Conservation (phyloP, 2,329 filamentous ascomycete genomes). For the Sclerotinia subarctica region DNA sequence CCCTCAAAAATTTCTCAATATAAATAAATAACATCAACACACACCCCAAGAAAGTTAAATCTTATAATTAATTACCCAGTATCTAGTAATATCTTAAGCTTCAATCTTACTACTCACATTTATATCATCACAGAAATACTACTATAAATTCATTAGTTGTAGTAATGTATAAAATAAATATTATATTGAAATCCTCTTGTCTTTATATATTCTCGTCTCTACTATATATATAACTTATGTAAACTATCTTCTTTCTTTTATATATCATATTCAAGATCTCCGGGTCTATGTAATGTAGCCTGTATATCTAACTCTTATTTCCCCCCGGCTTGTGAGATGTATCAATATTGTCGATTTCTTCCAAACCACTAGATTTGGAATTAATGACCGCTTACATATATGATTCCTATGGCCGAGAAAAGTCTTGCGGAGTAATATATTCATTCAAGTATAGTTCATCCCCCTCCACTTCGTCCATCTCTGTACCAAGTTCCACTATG, state of each 20-base stretch:
- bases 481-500: neutral
- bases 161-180: no score
- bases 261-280: neutral
- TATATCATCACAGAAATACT: no score
- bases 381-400: neutral
- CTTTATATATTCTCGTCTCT: no score
- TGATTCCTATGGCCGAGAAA: neutral
- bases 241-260: no score
- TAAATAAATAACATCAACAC: no score
- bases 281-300: neutral
- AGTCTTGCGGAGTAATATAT: neutral
- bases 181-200: neutral
- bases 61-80: no score
- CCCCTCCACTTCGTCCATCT: neutral
- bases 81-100: no score
- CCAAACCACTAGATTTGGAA: neutral
- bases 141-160: no score
- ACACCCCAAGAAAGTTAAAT: no score
- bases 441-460: neutral
- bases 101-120: no score
- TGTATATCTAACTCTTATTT: neutral
- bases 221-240: neutral
- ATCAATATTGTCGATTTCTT: neutral
- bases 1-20: no score
- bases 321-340: neutral